These are phyloP conservation scores for Leptodermis oblonga DNA, from an alignment of 257 asterid genomes.

Conservation along the genomic window DNA sequence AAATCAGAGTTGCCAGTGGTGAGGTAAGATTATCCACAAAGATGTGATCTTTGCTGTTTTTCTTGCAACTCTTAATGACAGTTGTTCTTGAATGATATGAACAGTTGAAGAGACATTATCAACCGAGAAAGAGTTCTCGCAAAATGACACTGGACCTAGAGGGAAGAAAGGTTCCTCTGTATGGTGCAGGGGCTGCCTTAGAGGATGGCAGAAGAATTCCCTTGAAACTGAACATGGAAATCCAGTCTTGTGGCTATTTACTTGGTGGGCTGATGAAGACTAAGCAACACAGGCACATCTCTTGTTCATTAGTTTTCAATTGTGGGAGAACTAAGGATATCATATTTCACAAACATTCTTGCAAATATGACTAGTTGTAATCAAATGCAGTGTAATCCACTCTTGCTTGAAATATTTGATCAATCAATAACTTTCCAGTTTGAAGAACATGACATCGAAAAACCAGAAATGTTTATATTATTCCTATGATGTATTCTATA, in stretches of 20 bases:
- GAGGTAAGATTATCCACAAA: conserved; percentile 34
- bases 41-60: background rate
- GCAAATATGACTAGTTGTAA: conserved; percentile 31
- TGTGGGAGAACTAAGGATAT: conserved; percentile 25
- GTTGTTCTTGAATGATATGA: background rate
- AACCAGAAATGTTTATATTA: background rate
- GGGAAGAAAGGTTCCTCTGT: conserved; percentile 54
- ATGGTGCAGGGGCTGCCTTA: conserved; percentile 54
- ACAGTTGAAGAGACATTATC: conserved; percentile 58
- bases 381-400: background rate
- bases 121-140: conserved; percentile 42
- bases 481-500: background rate
- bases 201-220: conserved; percentile 36
- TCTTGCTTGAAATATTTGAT: too few relatives aligned
- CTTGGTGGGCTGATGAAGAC: conserved; percentile 61
- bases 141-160: conserved; percentile 32
- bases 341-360: conserved; percentile 34
- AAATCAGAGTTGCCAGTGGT: conserved; percentile 57
- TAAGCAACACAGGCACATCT: conserved; percentile 34
- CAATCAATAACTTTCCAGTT: background rate
- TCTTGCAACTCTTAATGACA: background rate
- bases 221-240: conserved; percentile 39
- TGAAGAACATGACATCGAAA: background rate
- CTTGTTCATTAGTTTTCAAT: conserved; percentile 43
- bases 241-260: conserved; percentile 38